Evolutionary conservation across 2,329 filamentous ascomycete genomes (phyloP), one percentile per base, ranked within the genome.

Genomic region (Fusarium verticillioides): DNA sequence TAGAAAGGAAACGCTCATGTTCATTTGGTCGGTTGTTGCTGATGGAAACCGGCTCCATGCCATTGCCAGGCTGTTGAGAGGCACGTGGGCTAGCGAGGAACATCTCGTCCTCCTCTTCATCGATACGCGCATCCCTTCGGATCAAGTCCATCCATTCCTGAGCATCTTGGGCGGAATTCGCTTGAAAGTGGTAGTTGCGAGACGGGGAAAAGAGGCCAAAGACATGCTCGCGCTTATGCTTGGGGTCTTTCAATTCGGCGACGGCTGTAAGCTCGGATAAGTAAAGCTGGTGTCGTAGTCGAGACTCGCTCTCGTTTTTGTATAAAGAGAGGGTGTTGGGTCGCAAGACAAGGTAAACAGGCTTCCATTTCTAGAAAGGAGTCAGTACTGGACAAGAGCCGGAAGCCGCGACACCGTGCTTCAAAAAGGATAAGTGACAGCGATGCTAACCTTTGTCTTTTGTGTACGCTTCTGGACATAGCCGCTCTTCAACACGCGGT

Each of bases 141-240:
- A 98, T 95, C 58, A 93, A 83, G 32, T 93, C 87, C 23, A 98
- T 93, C 96, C 96, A 99, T 78, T 93, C 91, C 70, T 93, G 89
- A 10, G 94, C 94, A 70, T 98, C 95, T 66, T 90, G 85, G 57
- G 91, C 88, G 8, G 89, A 92, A 37, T 86, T 81, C 2, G 94
- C 95, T 81, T 97, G 93, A 67, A 99, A 91, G 78, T 98, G 95
- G 83, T 93, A 97, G 83, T 98, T 98, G 74, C 93, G 92, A 21
- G 95, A 93, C 0, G 95, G 93, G 1, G 95, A 96, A 83, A 97
- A 99, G 50, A 98, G 88, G 26, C 94, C 96, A 80, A 99, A 98
- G 69, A 98, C 90, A 80, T 97, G 91, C 59, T 94, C 89, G 66
- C 93, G 92, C 80, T 93, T 95, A 69, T 95, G 91, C 82, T 97